phyloP scores from a whole-genome alignment of 495 filamentous ascomycete genomes.

The Aspergillus asperescens region DNA sequence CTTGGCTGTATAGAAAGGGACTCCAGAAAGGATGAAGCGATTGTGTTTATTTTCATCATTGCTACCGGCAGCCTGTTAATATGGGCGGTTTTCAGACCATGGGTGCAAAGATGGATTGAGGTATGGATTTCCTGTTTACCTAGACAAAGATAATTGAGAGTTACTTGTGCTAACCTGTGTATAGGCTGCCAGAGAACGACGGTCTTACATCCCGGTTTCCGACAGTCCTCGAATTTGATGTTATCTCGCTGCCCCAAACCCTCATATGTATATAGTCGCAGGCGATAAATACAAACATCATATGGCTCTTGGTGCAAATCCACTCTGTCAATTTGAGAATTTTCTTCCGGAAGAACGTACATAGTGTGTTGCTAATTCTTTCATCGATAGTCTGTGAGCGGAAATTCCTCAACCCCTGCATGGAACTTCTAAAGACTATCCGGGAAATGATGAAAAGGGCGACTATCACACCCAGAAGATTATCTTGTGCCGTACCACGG shows the following conservation, averaged over 20 bases:
- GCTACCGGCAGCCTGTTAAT: slow-evolving; percentile 75
- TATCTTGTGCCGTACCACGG: not conserved
- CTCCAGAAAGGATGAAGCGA: slow-evolving; percentile 79
- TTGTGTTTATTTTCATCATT: slow-evolving; percentile 88
- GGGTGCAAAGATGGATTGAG: slow-evolving; percentile 55
- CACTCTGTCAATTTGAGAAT: not conserved
- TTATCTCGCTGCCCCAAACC: not conserved
- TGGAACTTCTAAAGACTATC: not conserved
- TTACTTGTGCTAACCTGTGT: slow-evolving; percentile 6
- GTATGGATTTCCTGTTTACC: slow-evolving; percentile 25
- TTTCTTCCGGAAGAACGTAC: no score
- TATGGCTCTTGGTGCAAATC: not conserved
- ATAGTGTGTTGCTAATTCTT: not conserved
- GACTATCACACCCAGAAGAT: not conserved
- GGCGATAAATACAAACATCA: not conserved
- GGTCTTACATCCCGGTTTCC: slow-evolving; percentile 42
- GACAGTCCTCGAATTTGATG: slow-evolving; percentile 20
- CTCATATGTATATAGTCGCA: slow-evolving; percentile 8
- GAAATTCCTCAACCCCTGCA: not conserved
- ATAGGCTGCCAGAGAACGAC: slow-evolving; percentile 41
- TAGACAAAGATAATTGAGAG: not conserved
- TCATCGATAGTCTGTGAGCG: not conserved
- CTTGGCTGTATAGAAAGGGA: slow-evolving; percentile 60
- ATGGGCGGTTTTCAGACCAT: slow-evolving; percentile 70
- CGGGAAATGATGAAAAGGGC: no score